A percentile compares a stretch with the other conserved stretches of the same genome.
phyloP scores from a whole-genome alignment of 176 grass and related monocot species.

The Cenchrus purpureus region DNA sequence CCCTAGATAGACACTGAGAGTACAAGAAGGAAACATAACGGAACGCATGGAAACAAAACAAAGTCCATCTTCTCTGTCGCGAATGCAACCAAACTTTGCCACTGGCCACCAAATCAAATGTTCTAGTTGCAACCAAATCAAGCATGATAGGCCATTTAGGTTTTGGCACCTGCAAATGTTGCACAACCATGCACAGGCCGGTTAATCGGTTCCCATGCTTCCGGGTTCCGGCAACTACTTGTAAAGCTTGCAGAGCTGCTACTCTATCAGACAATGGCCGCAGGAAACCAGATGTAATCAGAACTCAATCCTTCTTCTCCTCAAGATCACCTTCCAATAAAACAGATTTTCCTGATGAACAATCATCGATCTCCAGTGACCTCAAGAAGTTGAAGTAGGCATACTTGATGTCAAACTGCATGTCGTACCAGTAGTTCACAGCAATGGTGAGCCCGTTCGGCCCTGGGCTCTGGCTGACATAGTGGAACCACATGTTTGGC shows the following conservation, averaged over 20 bases:
- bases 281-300: not conserved
- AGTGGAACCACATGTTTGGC: conserved; percentile 99
- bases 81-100: not conserved
- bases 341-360: not conserved
- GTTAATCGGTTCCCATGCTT: not conserved
- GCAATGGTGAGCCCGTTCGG: conserved; percentile 82
- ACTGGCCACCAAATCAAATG: not conserved
- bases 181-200: not conserved
- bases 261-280: not conserved
- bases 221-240: not conserved
- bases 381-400: conserved; percentile 90
- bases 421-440: conserved; percentile 99
- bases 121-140: conserved; percentile 10
- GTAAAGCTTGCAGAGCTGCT: not conserved
- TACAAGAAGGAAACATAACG: not conserved
- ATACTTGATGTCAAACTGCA: conserved; percentile 98
- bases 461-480: conserved; percentile 87
- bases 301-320: not conserved
- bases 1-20: too few species aligned
- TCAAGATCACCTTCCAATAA: conserved; percentile 27
- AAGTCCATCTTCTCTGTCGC: not conserved
- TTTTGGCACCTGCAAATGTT: conserved; percentile 26
- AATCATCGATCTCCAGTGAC: conserved; percentile 42
- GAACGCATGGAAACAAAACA: not conserved
- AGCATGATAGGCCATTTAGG: not conserved